A percentile compares a stretch with the other conserved stretches of the same genome.
Conservation (phyloP, 2,329 filamentous ascomycete genomes). For the Aspergillus quadrilineatus region DNA sequence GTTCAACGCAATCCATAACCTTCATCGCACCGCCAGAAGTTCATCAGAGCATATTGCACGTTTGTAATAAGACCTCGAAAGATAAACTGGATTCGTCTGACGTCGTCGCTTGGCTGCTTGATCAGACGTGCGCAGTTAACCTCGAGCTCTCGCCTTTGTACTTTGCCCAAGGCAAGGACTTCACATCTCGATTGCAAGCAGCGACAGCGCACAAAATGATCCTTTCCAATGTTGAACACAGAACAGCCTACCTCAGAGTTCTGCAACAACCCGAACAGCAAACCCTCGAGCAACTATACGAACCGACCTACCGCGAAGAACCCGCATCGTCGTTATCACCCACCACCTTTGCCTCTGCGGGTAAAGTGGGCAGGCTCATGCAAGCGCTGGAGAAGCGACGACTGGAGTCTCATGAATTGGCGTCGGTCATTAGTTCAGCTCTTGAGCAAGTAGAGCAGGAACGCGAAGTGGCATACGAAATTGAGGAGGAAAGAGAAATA, state of each 20-base stretch:
- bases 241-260: conserved; percentile 43
- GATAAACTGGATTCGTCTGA: conserved; percentile 48
- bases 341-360: conserved; percentile 22
- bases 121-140: conserved; percentile 61
- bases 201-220: conserved; percentile 45
- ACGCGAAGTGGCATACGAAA: conserved; percentile 59
- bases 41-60: conserved; percentile 59
- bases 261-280: conserved; percentile 57
- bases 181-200: conserved; percentile 57
- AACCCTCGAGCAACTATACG: conserved; percentile 60
- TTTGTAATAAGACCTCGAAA: conserved; percentile 30
- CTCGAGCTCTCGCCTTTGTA: conserved; percentile 61
- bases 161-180: conserved; percentile 61
- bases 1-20: neutral
- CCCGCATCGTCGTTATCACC: neutral
- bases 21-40: conserved; percentile 27
- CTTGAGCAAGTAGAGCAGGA: conserved; percentile 61
- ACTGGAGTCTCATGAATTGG: conserved; percentile 43
- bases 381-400: conserved; percentile 35
- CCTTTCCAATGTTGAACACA: conserved; percentile 35
- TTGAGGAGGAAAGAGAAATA: conserved; percentile 57
- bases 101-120: conserved; percentile 62
- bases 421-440: conserved; percentile 49
- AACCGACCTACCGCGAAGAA: conserved; percentile 26
- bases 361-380: conserved; percentile 32